Evolutionary conservation across 2,329 filamentous ascomycete species (phyloP).

Genomic region (Cadophora luteo-olivacea): DNA sequence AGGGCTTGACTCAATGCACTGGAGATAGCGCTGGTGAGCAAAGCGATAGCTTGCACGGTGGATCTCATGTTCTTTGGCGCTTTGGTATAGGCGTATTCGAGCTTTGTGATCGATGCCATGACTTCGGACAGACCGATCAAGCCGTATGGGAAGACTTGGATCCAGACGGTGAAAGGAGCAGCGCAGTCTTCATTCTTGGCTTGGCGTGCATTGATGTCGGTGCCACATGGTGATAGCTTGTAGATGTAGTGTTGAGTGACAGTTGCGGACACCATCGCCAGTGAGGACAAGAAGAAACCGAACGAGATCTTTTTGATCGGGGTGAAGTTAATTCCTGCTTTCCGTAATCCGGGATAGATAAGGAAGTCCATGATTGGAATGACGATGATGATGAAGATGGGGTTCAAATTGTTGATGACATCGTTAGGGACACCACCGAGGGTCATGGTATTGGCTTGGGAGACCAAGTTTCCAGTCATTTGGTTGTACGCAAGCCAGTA

Average conservation of each 20-base stretch:
- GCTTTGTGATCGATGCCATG: conserved; percentile 69
- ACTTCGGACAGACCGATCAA: conserved; percentile 65
- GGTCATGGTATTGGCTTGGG: conserved; percentile 62
- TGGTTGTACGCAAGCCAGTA: conserved; percentile 58
- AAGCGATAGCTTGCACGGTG: conserved; percentile 62
- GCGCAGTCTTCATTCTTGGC: conserved; percentile 30
- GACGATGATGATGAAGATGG: conserved; percentile 63
- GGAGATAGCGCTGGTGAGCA: conserved; percentile 63
- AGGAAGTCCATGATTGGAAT: conserved; percentile 58
- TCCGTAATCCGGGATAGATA: conserved; percentile 64
- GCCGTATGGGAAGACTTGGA: conserved; percentile 56
- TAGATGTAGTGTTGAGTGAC: conserved; percentile 66
- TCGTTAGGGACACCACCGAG: conserved; percentile 63
- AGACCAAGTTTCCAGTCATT: conserved; percentile 71
- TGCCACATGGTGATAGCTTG: conserved; percentile 58
- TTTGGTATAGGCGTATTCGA: conserved; percentile 78
- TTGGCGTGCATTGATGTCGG: conserved; percentile 52
- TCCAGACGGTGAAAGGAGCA: conserved; percentile 58
- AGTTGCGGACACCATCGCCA: conserved; percentile 62
- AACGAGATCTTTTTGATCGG: conserved; percentile 62
- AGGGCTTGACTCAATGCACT: conserved; percentile 49
- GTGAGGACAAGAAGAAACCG: conserved; percentile 59
- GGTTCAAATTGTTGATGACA: conserved; percentile 63
- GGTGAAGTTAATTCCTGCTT: conserved; percentile 58
- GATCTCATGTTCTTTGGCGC: conserved; percentile 73